phyloP scores from a whole-genome alignment of 306 rosid genomes.

The Hippophae rhamnoides region DNA sequence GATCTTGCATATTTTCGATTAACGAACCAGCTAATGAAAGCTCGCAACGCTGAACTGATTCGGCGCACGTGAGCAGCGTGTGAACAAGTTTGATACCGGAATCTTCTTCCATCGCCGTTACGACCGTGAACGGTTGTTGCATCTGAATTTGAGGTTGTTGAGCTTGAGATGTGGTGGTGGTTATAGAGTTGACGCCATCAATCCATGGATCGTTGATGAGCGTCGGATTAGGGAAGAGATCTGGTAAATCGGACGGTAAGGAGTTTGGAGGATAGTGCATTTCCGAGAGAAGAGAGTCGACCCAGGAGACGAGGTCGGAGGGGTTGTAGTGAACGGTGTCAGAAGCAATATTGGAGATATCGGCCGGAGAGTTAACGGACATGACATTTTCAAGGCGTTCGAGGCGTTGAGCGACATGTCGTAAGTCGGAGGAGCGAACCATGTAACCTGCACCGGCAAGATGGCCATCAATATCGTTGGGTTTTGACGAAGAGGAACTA shows the following conservation, averaged over 20 bases:
- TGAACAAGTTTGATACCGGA: slow-evolving; percentile 77
- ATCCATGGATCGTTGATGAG: slow-evolving; percentile 14
- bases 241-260: slow-evolving; percentile 39
- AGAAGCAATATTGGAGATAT: slow-evolving; percentile 52
- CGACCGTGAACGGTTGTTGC: slow-evolving; percentile 24
- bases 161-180: slow-evolving; percentile 9
- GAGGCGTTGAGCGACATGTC: slow-evolving; percentile 58
- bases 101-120: slow-evolving; percentile 65
- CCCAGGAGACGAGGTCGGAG: slow-evolving; percentile 65
- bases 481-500: slow-evolving; percentile 34
- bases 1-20: slow-evolving; percentile 61
- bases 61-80: slow-evolving; percentile 74
- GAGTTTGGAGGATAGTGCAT: slow-evolving; percentile 31
- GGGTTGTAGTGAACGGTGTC: slow-evolving; percentile 61
- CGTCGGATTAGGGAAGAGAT: slow-evolving; percentile 25
- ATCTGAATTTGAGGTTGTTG: background rate
- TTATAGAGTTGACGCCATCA: slow-evolving; percentile 13
- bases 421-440: slow-evolving; percentile 63
- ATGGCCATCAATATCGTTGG: slow-evolving; percentile 43
- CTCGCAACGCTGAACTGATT: slow-evolving; percentile 63
- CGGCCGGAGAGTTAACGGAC: slow-evolving; percentile 41
- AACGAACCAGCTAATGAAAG: slow-evolving; percentile 57
- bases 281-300: slow-evolving; percentile 70
- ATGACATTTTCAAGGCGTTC: slow-evolving; percentile 56
- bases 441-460: slow-evolving; percentile 71